phyloP scores from a whole-genome alignment of 2,329 filamentous ascomycete species.

The Akanthomyces muscarius region DNA sequence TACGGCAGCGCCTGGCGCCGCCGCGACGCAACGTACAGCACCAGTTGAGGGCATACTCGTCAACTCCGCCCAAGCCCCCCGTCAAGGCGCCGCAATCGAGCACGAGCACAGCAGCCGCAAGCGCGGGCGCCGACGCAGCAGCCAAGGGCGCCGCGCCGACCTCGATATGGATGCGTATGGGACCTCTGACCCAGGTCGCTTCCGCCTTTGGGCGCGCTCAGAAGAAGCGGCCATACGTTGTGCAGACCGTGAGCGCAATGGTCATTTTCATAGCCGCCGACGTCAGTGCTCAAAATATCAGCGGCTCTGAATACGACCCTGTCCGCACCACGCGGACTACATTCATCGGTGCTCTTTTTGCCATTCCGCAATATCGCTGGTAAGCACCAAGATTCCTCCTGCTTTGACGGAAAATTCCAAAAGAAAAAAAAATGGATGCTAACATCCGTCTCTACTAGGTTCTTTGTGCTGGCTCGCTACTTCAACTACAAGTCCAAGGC shows the following conservation, averaged over 20 bases:
- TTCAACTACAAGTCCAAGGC: constrained; percentile 80
- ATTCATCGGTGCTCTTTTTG: constrained; percentile 66
- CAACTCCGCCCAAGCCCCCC: background rate
- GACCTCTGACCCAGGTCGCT: constrained; percentile 50
- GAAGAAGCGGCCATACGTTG: constrained; percentile 67
- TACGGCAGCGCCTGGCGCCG: constrained; percentile 5
- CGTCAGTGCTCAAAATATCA: constrained; percentile 69
- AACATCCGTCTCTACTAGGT: constrained; percentile 45
- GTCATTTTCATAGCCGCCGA: constrained; percentile 78
- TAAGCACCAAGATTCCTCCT: constrained; percentile 37
- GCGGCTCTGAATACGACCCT: constrained; percentile 61
- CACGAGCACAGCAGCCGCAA: background rate
- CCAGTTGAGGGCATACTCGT: background rate
- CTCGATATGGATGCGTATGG: constrained; percentile 54
- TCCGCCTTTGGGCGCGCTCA: constrained; percentile 68
- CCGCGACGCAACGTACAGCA: constrained; percentile 3
- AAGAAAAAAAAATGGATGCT: background rate
- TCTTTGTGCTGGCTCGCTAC: constrained; percentile 70
- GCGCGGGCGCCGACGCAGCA: background rate
- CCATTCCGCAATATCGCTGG: constrained; percentile 81
- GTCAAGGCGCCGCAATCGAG: background rate
- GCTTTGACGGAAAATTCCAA: no score
- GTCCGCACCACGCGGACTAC: constrained; percentile 67
- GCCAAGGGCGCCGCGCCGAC: constrained; percentile 20
- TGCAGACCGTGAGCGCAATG: constrained; percentile 71